A percentile compares a stretch with the other conserved stretches of the same genome.
phyloP scores from a whole-genome alignment of 441 rosid species.

The Gossypium davidsonii region DNA sequence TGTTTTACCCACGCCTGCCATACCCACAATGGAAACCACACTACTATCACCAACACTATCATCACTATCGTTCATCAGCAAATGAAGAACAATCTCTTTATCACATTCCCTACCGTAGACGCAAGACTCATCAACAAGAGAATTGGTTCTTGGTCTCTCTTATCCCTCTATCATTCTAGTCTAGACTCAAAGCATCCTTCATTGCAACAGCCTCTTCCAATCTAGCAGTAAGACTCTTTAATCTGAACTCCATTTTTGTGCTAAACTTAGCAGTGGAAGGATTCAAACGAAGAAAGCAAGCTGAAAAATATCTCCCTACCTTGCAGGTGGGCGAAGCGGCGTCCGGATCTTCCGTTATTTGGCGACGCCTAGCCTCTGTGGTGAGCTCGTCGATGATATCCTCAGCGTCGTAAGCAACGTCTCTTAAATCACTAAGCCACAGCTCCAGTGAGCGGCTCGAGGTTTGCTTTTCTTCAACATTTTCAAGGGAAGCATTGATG shows the following conservation, averaged over 20 bases:
- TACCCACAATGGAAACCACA: constrained; percentile 14
- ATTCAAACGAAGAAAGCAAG: not conserved
- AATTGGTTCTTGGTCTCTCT: constrained; percentile 1
- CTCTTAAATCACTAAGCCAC: constrained; percentile 11
- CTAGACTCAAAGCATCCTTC: not conserved
- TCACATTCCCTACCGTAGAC: constrained; percentile 6
- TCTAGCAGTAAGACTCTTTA: constrained; percentile 1
- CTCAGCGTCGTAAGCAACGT: constrained; percentile 14
- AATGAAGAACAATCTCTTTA: not conserved
- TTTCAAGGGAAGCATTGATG: constrained; percentile 11
- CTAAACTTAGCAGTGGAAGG: not conserved
- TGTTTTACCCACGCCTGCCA: constrained; percentile 16
- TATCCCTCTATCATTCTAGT: not conserved
- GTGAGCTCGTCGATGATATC: constrained; percentile 17
- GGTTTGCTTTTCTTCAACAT: constrained; percentile 10
- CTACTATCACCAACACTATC: not conserved
- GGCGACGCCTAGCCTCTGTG: not conserved
- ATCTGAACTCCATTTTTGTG: not conserved
- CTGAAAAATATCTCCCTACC: not conserved
- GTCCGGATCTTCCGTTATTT: not conserved
- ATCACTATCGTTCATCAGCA: not conserved
- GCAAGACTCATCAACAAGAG: constrained; percentile 7
- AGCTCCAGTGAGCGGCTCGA: not conserved
- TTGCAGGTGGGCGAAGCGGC: not conserved
- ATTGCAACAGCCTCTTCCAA: not conserved